Evolutionary conservation across 2,329 filamentous ascomycete genomes (phyloP).

Genomic region (Ilyonectria mors-panacis): DNA sequence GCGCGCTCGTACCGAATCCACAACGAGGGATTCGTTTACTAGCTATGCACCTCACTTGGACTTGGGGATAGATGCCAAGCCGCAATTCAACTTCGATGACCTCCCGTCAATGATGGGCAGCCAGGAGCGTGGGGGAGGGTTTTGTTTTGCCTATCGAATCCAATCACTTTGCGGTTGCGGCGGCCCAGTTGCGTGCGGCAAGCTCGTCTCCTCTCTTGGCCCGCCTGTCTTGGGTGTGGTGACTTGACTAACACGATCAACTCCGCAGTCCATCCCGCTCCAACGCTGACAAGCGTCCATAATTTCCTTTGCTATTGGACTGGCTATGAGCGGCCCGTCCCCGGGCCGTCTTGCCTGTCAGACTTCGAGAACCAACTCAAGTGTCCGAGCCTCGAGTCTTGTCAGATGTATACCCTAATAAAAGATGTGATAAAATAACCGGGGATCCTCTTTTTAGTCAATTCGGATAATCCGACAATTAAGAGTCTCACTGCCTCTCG

Average conservation of each 20-base stretch:
- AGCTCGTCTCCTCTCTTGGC: slow-evolving; percentile 29
- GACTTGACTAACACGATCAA: slow-evolving; percentile 12
- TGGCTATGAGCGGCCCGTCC: slow-evolving; percentile 47
- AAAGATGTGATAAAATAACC: too few relatives aligned
- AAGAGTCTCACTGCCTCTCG: too few relatives aligned
- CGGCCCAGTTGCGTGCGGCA: slow-evolving; percentile 15
- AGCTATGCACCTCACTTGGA: neutral
- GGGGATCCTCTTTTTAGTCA: too few relatives aligned
- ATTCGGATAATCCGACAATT: too few relatives aligned
- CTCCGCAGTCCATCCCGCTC: slow-evolving; percentile 8
- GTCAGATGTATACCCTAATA: too few relatives aligned
- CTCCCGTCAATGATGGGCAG: slow-evolving; percentile 5
- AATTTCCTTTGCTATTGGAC: slow-evolving; percentile 28
- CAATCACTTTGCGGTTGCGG: slow-evolving; percentile 22
- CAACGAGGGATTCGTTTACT: slow-evolving; percentile 32
- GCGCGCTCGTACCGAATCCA: slow-evolving; percentile 30
- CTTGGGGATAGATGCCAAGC: slow-evolving; percentile 9
- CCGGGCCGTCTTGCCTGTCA: slow-evolving; percentile 41
- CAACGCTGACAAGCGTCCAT: slow-evolving; percentile 12
- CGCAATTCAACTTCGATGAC: slow-evolving; percentile 11
- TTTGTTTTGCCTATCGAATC: neutral
- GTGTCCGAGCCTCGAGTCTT: neutral
- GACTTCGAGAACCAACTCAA: slow-evolving; percentile 10
- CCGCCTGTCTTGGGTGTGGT: slow-evolving; percentile 1
- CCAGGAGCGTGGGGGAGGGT: slow-evolving; percentile 21